These are phyloP conservation scores for Sporisorium scitamineum DNA, from an alignment of 1,284 basidiomycete genomes.

Conservation along the genomic window DNA sequence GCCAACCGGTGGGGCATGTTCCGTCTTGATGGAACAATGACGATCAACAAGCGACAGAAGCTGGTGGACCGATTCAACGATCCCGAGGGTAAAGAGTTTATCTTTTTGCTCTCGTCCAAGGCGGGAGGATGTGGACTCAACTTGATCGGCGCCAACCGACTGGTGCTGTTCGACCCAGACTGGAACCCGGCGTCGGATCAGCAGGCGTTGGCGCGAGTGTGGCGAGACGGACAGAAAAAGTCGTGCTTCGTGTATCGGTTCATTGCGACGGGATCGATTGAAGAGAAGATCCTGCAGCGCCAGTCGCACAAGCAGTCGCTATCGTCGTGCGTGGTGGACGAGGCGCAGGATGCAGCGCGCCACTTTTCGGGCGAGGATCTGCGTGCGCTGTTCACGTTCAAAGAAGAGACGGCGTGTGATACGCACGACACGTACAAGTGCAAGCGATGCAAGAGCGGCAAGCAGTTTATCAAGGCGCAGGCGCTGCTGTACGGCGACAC, in stretches of 20 bases:
- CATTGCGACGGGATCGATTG: constrained; percentile 96
- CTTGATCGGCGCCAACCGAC: constrained; percentile 94
- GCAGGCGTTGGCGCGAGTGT: constrained; percentile 96
- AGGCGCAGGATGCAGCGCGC: constrained; percentile 93
- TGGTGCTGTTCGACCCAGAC: constrained; percentile 97
- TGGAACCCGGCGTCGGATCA: constrained; percentile 99
- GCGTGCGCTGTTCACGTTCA: constrained; percentile 91
- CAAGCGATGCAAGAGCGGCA: constrained; percentile 89
- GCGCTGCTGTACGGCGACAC: constrained; percentile 95
- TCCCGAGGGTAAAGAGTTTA: constrained; percentile 91
- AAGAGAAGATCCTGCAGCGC: constrained; percentile 97
- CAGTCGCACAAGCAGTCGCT: constrained; percentile 92
- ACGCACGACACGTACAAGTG: constrained; percentile 87
- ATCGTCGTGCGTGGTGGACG: constrained; percentile 96
- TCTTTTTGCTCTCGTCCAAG: constrained; percentile 97
- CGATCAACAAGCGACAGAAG: constrained; percentile 93
- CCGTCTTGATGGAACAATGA: constrained; percentile 93
- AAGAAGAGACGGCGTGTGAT: constrained; percentile 87
- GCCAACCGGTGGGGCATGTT: constrained; percentile 85
- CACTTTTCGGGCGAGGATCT: constrained; percentile 93
- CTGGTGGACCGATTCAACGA: constrained; percentile 98
- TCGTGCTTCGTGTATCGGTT: constrained; percentile 93
- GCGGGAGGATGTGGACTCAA: constrained; percentile 99
- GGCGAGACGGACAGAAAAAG: constrained; percentile 99
- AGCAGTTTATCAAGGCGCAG: constrained; percentile 83